Evolutionary conservation across 2,329 filamentous ascomycete species (phyloP).

Genomic region (Microcyclospora tardicrescens): DNA sequence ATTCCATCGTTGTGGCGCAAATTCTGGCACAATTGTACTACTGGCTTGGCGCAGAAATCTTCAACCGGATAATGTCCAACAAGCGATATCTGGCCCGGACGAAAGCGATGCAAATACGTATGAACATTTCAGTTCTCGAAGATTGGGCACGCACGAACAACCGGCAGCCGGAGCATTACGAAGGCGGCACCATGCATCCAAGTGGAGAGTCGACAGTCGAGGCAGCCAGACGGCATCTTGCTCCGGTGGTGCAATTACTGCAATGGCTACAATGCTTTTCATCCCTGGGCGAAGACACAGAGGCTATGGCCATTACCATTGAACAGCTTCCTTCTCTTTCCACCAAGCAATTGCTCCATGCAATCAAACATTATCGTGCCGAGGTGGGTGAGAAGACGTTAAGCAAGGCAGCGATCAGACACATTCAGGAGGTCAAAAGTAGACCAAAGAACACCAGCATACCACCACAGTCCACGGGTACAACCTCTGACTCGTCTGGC

Average conservation of each 20-base stretch:
- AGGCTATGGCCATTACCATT: constrained; percentile 75
- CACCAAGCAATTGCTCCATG: constrained; percentile 79
- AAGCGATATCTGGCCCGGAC: constrained; percentile 87
- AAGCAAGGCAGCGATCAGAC: constrained; percentile 77
- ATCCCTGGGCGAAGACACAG: constrained; percentile 77
- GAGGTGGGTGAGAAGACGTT: constrained; percentile 92
- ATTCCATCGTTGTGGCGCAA: constrained; percentile 89
- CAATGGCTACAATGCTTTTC: constrained; percentile 99
- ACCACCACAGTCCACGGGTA: constrained; percentile 5
- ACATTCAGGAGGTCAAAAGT: constrained; percentile 65
- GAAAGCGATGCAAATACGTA: constrained; percentile 98
- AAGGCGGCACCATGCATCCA: constrained; percentile 74
- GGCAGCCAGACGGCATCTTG: constrained; percentile 68
- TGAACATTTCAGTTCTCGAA: constrained; percentile 92
- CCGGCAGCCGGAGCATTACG: constrained; percentile 86
- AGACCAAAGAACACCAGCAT: constrained; percentile 23
- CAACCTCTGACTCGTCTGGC: constrained; percentile 1
- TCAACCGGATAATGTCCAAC: constrained; percentile 96
- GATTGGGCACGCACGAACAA: constrained; percentile 95
- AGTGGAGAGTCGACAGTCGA: constrained; percentile 82
- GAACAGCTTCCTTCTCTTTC: constrained; percentile 77
- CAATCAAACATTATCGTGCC: constrained; percentile 81
- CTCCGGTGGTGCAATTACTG: constrained; percentile 80
- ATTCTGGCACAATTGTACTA: constrained; percentile 87
- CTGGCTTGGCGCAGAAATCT: constrained; percentile 91